phyloP scores from a whole-genome alignment of 768 basidiomycete species.

The Hydnomerulius pinastri region DNA sequence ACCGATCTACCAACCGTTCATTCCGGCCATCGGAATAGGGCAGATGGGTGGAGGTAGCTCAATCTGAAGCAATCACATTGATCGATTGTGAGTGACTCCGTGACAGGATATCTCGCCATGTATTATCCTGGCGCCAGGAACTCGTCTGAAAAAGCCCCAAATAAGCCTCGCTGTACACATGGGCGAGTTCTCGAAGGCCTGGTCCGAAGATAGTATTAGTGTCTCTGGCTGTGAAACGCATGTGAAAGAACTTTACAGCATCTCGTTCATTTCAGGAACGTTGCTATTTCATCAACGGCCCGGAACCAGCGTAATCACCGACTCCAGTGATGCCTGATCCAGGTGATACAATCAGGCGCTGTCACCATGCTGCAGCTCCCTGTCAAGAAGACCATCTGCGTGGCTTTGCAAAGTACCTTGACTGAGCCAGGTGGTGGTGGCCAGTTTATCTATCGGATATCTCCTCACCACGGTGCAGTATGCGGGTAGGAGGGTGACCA shows the following conservation, averaged over 20 bases:
- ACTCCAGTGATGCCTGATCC: not conserved
- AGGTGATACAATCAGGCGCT: constrained; percentile 10
- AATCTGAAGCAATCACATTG: constrained; percentile 16
- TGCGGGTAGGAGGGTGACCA: constrained; percentile 5
- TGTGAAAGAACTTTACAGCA: constrained; percentile 10
- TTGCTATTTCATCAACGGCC: constrained; percentile 7
- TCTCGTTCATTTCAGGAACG: not conserved
- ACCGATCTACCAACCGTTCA: constrained; percentile 20
- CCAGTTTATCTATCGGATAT: constrained; percentile 24
- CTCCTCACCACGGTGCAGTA: constrained; percentile 17
- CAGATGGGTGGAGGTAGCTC: constrained; percentile 21
- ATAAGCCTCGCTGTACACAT: constrained; percentile 8
- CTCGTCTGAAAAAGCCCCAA: constrained; percentile 6
- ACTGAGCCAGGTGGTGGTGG: not conserved
- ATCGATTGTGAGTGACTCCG: constrained; percentile 19
- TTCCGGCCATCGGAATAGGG: constrained; percentile 10
- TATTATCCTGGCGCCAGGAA: constrained; percentile 1
- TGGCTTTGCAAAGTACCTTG: not conserved
- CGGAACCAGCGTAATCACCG: constrained; percentile 24
- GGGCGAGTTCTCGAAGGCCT: not conserved
- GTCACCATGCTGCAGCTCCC: not conserved
- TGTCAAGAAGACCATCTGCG: not conserved
- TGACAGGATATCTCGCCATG: constrained; percentile 8
- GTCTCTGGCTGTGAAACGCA: constrained; percentile 6
- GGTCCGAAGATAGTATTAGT: constrained; percentile 2